Percentiles rank a stretch among this genome's conserved stretches.
Conservation (phyloP, 257 asterid genomes). For the Avicennia marina region DNA sequence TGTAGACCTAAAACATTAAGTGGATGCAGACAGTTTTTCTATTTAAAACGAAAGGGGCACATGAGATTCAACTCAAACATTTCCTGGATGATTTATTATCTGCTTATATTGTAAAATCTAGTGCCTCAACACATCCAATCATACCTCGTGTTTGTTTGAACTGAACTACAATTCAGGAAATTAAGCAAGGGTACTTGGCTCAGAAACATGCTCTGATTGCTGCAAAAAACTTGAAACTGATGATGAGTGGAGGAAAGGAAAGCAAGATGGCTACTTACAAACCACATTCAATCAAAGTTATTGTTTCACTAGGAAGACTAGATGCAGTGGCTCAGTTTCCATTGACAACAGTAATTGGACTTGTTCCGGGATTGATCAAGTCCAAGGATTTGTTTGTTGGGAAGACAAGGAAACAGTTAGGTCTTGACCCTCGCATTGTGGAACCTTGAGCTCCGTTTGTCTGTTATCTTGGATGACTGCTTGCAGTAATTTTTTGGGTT, state of each 20-base stretch:
- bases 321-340: conserved; percentile 83
- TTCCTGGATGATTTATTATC: too few relatives aligned
- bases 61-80: too few relatives aligned
- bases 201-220: conserved; percentile 65
- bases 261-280: conserved; percentile 58
- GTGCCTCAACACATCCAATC: background rate
- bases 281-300: conserved; percentile 39
- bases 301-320: conserved; percentile 72
- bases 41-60: too few relatives aligned
- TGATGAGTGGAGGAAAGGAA: conserved; percentile 58
- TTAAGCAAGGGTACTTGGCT: conserved; percentile 70
- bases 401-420: conserved; percentile 65
- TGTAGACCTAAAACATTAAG: too few relatives aligned
- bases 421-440: conserved; percentile 48
- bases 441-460: conserved; percentile 18
- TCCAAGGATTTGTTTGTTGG: conserved; percentile 82
- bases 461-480: background rate
- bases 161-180: conserved; percentile 36
- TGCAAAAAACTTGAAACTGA: conserved; percentile 50
- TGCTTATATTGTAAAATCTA: too few relatives aligned
- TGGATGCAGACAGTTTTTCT: too few relatives aligned
- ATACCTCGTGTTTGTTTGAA: background rate
- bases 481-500: background rate
- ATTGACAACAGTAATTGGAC: conserved; percentile 61
- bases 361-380: conserved; percentile 73